Percentiles rank a stretch among this genome's conserved stretches.
These are phyloP conservation scores for Coprinopsis strossmayeri DNA, from an alignment of 768 basidiomycete genomes.

Conservation along the genomic window DNA sequence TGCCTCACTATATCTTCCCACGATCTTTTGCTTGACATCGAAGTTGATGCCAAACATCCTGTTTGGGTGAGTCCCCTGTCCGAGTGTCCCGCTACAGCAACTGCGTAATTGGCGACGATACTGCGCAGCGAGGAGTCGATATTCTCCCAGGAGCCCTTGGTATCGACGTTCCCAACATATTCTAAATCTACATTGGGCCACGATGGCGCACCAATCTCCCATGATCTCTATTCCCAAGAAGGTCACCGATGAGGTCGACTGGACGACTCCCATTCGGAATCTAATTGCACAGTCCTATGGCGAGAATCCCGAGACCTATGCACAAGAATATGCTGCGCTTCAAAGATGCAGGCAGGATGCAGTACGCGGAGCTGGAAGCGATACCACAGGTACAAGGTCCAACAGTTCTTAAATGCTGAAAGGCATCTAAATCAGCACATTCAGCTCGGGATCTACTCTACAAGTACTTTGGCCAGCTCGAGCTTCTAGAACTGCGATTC, in stretches of 20 bases:
- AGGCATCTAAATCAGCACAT: not conserved
- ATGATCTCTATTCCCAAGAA: constrained; percentile 92
- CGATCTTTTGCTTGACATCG: constrained; percentile 21
- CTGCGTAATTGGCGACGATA: not conserved
- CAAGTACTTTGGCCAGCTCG: constrained; percentile 99
- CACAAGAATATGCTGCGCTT: constrained; percentile 74
- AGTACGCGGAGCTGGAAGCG: constrained; percentile 92
- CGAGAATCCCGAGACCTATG: constrained; percentile 86
- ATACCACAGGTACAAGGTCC: constrained; percentile 68
- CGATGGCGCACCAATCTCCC: constrained; percentile 76
- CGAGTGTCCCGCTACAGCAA: constrained; percentile 3
- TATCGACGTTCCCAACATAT: no score
- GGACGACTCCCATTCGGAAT: constrained; percentile 81
- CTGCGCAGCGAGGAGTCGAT: constrained; percentile 1
- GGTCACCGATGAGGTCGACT: constrained; percentile 94
- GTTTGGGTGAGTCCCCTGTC: not conserved
- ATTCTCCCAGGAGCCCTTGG: no score
- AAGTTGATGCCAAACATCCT: constrained; percentile 15
- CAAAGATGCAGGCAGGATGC: constrained; percentile 95
- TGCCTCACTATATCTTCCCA: no score
- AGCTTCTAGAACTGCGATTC: constrained; percentile 94
- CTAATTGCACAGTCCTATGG: constrained; percentile 90
- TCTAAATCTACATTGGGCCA: no score
- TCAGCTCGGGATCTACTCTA: constrained; percentile 87
- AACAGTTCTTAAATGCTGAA: constrained; percentile 2